Evolutionary conservation across 495 filamentous ascomycete species (phyloP).

Genomic region (Penicillium egyptiacum): DNA sequence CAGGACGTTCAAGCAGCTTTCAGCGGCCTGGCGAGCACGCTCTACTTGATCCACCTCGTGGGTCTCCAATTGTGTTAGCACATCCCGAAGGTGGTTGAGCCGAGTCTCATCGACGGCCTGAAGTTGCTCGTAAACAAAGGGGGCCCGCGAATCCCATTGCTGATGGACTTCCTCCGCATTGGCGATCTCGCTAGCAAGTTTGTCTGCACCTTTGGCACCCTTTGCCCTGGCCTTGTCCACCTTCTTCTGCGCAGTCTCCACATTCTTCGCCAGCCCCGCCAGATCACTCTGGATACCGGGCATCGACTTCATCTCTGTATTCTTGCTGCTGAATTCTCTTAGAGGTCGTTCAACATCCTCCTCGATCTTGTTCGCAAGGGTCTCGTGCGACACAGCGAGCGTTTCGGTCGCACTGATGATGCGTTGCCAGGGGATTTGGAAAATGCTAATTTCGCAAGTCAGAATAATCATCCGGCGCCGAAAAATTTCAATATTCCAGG

Average conservation of each 20-base stretch:
- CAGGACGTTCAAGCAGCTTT: conserved; percentile 78
- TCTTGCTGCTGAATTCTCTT: conserved; percentile 66
- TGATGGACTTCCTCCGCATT: conserved; percentile 73
- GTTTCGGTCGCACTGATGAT: conserved; percentile 78
- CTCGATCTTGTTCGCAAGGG: conserved; percentile 81
- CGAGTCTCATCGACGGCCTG: conserved; percentile 88
- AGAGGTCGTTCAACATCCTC: conserved; percentile 87
- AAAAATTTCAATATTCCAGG: conserved; percentile 1
- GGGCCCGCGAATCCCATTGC: conserved; percentile 95
- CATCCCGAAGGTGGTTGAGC: conserved; percentile 88
- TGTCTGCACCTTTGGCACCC: conserved; percentile 75
- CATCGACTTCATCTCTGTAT: conserved; percentile 83
- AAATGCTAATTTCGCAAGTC: conserved; percentile 62
- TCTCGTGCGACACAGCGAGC: conserved; percentile 80
- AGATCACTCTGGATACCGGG: conserved; percentile 81
- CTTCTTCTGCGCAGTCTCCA: conserved; percentile 83
- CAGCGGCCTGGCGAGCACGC: conserved; percentile 69
- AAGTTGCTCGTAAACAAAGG: conserved; percentile 92
- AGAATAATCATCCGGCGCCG: not conserved
- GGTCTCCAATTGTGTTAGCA: conserved; percentile 88
- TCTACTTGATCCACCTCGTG: conserved; percentile 90
- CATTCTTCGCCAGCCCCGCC: conserved; percentile 72
- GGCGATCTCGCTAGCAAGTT: conserved; percentile 71
- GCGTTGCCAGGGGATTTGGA: conserved; percentile 88
- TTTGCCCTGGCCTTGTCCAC: conserved; percentile 81